phyloP scores from a whole-genome alignment of 2,329 filamentous ascomycete genomes.

The Fusarium sp. region DNA sequence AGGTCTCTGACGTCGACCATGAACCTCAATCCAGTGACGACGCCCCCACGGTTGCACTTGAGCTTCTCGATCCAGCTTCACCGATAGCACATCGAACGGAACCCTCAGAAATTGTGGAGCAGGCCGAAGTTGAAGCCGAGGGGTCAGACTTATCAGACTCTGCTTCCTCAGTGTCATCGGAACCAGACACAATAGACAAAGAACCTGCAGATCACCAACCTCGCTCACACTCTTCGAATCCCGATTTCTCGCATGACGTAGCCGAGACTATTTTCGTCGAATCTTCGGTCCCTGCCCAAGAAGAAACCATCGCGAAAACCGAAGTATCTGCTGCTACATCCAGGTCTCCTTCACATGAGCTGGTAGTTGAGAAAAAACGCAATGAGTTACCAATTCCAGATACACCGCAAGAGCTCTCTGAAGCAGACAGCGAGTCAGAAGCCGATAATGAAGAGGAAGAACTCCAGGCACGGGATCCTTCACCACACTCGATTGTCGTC shows the following conservation, averaged over 20 bases:
- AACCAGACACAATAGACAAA: constrained; percentile 1
- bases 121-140: neutral
- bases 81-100: neutral
- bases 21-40: constrained; percentile 15
- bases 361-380: constrained; percentile 3
- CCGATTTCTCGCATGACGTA: neutral
- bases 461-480: neutral
- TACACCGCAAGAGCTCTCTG: neutral
- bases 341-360: neutral
- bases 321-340: neutral
- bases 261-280: neutral
- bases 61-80: constrained; percentile 1
- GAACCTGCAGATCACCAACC: neutral
- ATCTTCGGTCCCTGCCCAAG: neutral
- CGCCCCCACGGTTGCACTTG: neutral
- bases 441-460: neutral
- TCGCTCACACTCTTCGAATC: neutral
- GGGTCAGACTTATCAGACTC: constrained; percentile 5
- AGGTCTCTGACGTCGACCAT: neutral
- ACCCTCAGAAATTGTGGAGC: neutral
- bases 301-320: neutral
- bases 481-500: neutral
- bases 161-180: constrained; percentile 4
- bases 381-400: neutral
- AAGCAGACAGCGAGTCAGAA: constrained; percentile 23